These are phyloP conservation scores for Pichia sp. DNA, from an alignment of 1,139 yeast genomes.

Conservation along the genomic window DNA sequence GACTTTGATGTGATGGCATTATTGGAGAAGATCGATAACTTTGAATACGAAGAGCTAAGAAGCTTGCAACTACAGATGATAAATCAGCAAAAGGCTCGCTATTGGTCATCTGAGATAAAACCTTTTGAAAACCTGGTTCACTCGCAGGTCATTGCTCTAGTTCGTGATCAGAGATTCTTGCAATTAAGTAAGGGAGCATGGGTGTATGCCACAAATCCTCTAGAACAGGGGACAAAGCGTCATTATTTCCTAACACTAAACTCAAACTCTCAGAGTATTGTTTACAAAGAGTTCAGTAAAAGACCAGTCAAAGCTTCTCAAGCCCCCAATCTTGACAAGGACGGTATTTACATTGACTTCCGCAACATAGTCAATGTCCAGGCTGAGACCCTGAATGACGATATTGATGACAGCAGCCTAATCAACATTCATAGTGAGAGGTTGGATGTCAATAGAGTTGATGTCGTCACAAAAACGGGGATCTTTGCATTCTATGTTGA, in stretches of 20 bases:
- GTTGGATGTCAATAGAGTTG: conserved; percentile 24
- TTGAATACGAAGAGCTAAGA: conserved; percentile 47
- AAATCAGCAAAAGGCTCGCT: conserved; percentile 29
- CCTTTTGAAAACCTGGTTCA: conserved; percentile 47
- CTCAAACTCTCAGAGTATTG: conserved; percentile 59
- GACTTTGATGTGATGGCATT: conserved; percentile 6
- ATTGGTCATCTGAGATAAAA: conserved; percentile 30
- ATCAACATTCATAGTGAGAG: conserved; percentile 21
- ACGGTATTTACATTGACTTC: conserved; percentile 32
- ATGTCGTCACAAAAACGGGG: conserved; percentile 24
- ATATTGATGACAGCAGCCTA: conserved; percentile 15
- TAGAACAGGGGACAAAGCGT: conserved; percentile 32
- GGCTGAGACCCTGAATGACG: conserved; percentile 27
- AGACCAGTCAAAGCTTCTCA: conserved; percentile 22
- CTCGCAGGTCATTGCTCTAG: conserved; percentile 63
- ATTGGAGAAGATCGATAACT: conserved; percentile 36
- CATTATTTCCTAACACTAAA: conserved; percentile 55
- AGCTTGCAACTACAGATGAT: conserved; percentile 44
- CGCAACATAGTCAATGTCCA: conserved; percentile 35
- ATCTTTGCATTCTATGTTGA: conserved; percentile 60
- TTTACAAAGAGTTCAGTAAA: conserved; percentile 53
- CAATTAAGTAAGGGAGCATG: conserved; percentile 74
- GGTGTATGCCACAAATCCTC: conserved; percentile 68
- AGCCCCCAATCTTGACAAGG: conserved; percentile 51
- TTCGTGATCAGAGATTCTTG: conserved; percentile 70